phyloP scores from a whole-genome alignment of 805 yeast species.

The Kuraishia floccosa region DNA sequence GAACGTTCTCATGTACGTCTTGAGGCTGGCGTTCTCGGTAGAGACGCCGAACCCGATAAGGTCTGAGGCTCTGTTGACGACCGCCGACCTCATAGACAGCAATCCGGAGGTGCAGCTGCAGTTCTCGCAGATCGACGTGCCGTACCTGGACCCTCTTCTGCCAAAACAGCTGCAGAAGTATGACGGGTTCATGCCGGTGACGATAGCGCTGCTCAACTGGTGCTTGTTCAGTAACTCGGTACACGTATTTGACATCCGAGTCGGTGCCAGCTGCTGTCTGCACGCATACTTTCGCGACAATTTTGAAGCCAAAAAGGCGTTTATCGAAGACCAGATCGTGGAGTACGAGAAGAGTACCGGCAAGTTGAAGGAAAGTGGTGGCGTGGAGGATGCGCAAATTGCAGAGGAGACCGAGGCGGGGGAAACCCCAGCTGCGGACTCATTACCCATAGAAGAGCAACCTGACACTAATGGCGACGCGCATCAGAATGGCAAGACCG shows the following conservation, averaged over 20 bases:
- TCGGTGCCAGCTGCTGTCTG: constrained; percentile 56
- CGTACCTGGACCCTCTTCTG: constrained; percentile 64
- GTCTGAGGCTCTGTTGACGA: constrained; percentile 56
- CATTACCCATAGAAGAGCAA: no score
- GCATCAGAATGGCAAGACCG: neutral
- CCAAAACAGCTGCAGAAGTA: constrained; percentile 18
- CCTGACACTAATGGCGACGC: neutral
- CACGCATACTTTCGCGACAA: constrained; percentile 62
- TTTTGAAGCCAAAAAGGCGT: constrained; percentile 44
- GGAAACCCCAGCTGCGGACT: no score
- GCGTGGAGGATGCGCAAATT: constrained; percentile 2
- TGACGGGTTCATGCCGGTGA: constrained; percentile 47
- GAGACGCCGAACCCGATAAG: constrained; percentile 57
- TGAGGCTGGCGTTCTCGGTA: constrained; percentile 62
- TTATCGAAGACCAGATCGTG: constrained; percentile 55
- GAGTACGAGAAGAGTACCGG: constrained; percentile 22
- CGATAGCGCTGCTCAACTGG: constrained; percentile 75
- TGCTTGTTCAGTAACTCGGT: constrained; percentile 67
- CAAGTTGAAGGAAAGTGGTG: constrained; percentile 3
- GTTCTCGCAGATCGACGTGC: constrained; percentile 81
- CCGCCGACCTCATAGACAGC: constrained; percentile 64
- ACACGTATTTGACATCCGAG: constrained; percentile 73
- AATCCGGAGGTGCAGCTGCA: constrained; percentile 58
- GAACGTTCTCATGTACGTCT: constrained; percentile 52
- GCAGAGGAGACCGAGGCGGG: neutral